A percentile compares a stretch with the other conserved stretches of the same genome.
These are phyloP conservation scores for Schizochytrium sp. DNA, from an alignment of 108 stramenopile genomes.

Conservation along the genomic window DNA sequence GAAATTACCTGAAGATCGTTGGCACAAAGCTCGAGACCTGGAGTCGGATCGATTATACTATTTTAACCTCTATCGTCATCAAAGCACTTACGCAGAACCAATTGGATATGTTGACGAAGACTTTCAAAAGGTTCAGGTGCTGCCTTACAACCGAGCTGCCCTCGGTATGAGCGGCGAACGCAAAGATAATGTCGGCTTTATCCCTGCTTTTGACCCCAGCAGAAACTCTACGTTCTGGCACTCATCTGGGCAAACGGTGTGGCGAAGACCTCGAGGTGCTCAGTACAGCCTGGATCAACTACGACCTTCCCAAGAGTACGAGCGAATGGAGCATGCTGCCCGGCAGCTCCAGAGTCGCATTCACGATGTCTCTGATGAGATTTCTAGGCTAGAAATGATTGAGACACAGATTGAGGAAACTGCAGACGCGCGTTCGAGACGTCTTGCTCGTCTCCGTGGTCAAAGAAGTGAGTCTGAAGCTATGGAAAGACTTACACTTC, in stretches of 20 bases:
- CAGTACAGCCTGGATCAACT: not conserved
- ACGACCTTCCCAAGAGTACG: not conserved
- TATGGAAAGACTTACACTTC: not conserved
- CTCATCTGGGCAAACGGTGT: not conserved
- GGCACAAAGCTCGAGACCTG: constrained; percentile 45
- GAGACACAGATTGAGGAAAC: constrained; percentile 50
- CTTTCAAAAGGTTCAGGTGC: not conserved
- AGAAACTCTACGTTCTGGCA: constrained; percentile 37
- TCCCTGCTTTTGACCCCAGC: constrained; percentile 21
- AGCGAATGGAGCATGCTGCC: not conserved
- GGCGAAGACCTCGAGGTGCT: not conserved
- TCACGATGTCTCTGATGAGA: constrained; percentile 33
- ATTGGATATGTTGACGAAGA: constrained; percentile 27
- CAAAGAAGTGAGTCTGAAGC: not conserved
- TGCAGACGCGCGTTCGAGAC: not conserved
- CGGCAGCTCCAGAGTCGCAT: constrained; percentile 41
- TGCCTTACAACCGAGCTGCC: not conserved
- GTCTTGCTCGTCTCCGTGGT: not conserved
- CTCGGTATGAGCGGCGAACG: constrained; percentile 25
- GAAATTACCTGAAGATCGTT: constrained; percentile 32
- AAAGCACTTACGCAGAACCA: constrained; percentile 45
- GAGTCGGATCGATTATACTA: not conserved
- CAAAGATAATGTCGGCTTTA: constrained; percentile 22
- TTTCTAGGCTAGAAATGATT: constrained; percentile 20
- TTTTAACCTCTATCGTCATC: constrained; percentile 27